phyloP scores from a whole-genome alignment of 176 grass and related monocot species.

The Elaeis guineensis region DNA sequence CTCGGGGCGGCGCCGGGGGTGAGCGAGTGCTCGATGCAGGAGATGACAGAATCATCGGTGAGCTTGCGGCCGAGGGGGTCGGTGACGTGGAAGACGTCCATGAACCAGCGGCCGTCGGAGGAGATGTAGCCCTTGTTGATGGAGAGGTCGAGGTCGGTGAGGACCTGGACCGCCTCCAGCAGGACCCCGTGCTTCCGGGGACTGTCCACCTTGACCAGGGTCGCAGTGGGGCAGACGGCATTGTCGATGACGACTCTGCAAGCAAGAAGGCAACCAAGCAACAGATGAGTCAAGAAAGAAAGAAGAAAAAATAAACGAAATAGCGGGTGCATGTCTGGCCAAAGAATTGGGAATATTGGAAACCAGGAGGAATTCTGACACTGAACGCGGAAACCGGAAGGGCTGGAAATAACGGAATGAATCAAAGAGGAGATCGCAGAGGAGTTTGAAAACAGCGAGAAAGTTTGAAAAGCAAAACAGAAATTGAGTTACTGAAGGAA shows the following conservation, averaged over 20 bases:
- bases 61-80: slow-evolving; percentile 65
- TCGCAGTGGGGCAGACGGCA: neutral
- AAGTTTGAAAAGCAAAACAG: too few relatives aligned
- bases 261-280: too few relatives aligned
- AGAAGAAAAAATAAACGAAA: too few relatives aligned
- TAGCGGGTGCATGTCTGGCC: too few relatives aligned
- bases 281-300: too few relatives aligned
- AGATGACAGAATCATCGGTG: slow-evolving; percentile 37
- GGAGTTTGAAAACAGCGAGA: too few relatives aligned
- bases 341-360: too few relatives aligned
- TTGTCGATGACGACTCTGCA: slow-evolving; percentile 12
- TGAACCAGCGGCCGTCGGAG: slow-evolving; percentile 96
- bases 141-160: slow-evolving; percentile 72
- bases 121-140: slow-evolving; percentile 95
- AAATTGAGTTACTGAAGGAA: too few relatives aligned
- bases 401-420: too few relatives aligned
- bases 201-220: slow-evolving; percentile 60
- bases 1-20: slow-evolving; percentile 19
- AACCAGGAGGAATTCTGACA: too few relatives aligned
- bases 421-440: too few relatives aligned
- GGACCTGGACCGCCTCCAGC: slow-evolving; percentile 66
- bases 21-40: slow-evolving; percentile 49
- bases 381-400: too few relatives aligned
- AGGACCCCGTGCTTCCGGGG: slow-evolving; percentile 76
- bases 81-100: slow-evolving; percentile 98